These are phyloP conservation scores for Xanthoconium separans DNA, from an alignment of 1,284 basidiomycete genomes.

Conservation along the genomic window DNA sequence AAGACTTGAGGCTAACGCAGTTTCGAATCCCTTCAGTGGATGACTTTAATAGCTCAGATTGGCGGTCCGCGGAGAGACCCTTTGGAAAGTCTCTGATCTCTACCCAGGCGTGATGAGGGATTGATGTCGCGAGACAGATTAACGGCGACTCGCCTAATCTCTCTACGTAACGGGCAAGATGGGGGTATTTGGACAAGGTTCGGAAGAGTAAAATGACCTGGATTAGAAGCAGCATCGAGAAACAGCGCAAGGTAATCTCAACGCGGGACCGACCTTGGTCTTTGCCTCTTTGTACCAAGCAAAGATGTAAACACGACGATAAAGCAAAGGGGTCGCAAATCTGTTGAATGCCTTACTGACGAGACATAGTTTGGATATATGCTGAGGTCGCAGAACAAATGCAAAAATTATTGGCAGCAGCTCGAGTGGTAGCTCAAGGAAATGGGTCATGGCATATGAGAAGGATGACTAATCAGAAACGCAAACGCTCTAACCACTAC, in stretches of 20 bases:
- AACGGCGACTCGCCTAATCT: conserved; percentile 46
- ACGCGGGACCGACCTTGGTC: conserved; percentile 41
- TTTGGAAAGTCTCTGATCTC: conserved; percentile 70
- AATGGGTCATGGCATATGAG: conserved; percentile 16
- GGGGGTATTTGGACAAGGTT: conserved; percentile 46
- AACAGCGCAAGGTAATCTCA: not conserved
- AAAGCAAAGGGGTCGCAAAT: conserved; percentile 50
- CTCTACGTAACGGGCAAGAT: conserved; percentile 54
- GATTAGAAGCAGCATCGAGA: not conserved
- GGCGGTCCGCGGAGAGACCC: conserved; percentile 32
- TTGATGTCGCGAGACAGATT: not conserved
- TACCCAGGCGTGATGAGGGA: conserved; percentile 27
- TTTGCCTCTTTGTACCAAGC: conserved; percentile 68
- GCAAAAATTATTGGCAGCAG: conserved; percentile 53
- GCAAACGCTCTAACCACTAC: not conserved
- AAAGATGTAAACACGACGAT: conserved; percentile 56
- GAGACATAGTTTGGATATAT: conserved; percentile 50
- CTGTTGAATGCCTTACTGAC: conserved; percentile 54
- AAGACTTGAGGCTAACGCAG: conserved; percentile 57
- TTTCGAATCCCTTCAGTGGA: conserved; percentile 55
- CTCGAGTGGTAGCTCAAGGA: conserved; percentile 59
- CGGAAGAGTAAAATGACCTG: conserved; percentile 54
- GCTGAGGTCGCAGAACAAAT: conserved; percentile 49
- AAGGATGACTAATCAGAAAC: conserved; percentile 27
- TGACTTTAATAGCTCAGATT: conserved; percentile 36